Conservation (phyloP, 2,329 filamentous ascomycete genomes). For the Pseudogymnoascus sp. region DNA sequence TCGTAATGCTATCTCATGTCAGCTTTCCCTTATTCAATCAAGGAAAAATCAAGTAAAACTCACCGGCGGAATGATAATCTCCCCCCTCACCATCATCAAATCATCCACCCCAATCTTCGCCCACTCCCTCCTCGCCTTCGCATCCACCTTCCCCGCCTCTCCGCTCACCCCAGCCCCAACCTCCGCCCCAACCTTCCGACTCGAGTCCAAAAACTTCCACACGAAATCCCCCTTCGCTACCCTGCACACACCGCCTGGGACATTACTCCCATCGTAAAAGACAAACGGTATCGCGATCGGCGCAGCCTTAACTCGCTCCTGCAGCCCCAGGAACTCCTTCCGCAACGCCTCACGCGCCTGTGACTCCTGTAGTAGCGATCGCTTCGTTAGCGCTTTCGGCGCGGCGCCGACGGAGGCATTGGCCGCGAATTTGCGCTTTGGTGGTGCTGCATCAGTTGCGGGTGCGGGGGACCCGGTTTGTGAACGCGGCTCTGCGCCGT, state of each 20-base stretch:
- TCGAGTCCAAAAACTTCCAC: slow-evolving; percentile 89
- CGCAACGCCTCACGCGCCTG: slow-evolving; percentile 65
- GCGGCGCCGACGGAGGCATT: slow-evolving; percentile 54
- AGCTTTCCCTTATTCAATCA: background rate
- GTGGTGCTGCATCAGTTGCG: slow-evolving; percentile 21
- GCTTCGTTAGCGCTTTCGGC: slow-evolving; percentile 72
- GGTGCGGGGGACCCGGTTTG: slow-evolving; percentile 25
- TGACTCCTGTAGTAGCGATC: slow-evolving; percentile 68
- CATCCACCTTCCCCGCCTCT: slow-evolving; percentile 49
- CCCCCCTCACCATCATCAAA: slow-evolving; percentile 82
- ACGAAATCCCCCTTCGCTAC: slow-evolving; percentile 89
- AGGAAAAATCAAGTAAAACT: slow-evolving; percentile 31
- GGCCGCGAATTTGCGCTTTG: slow-evolving; percentile 46
- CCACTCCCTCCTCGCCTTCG: slow-evolving; percentile 69
- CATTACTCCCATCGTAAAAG: slow-evolving; percentile 91
- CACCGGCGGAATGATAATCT: slow-evolving; percentile 90
- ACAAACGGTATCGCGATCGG: slow-evolving; percentile 91
- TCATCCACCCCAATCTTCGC: slow-evolving; percentile 91
- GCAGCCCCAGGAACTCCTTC: slow-evolving; percentile 72
- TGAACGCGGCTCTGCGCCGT: slow-evolving; percentile 27
- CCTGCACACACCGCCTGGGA: slow-evolving; percentile 72
- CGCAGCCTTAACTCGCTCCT: slow-evolving; percentile 79
- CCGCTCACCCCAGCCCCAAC: slow-evolving; percentile 57
- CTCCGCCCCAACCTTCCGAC: slow-evolving; percentile 81
- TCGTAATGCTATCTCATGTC: slow-evolving; percentile 70